Evolutionary conservation across 208 protist species (phyloP), one percentile per base, ranked within the genome.

Genomic region (Phytomonas sp.): DNA sequence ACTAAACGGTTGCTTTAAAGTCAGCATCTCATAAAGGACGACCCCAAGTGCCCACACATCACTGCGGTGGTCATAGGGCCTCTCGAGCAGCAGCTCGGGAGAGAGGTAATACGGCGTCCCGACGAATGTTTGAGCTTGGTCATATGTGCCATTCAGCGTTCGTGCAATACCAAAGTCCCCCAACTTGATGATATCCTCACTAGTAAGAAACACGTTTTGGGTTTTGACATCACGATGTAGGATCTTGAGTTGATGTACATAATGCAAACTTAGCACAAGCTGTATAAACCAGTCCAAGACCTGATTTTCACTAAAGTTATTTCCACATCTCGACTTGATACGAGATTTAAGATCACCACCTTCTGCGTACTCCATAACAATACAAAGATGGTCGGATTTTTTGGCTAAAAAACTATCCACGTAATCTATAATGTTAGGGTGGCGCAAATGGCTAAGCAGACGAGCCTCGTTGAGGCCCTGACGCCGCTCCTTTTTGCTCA

Each of bases 381-480:
- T 97, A 79, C 93, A 97, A 63, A 97, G 70, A 69, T 95, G 82
- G 69, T 95, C 87, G 2, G 89, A 95, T 69, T 81, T 89, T 31
- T 79, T 74, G 1, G 91, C 87, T n/a, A 97, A 80, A 79, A 97
- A 98, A 73, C 89, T 94, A 77, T 95, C 90, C 12, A 94, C 82
- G 76, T 98, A 98, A 52, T 94, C 86, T 71, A 98, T 96, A 74
- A 98, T 93, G 73, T 98, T 97, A 2, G 95, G 95, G 71, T 98
- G 95, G 7, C 82, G 82, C n/a, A 98, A 74, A 6, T 85, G 86
- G 62, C 81, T 94, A 19, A 98, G 81, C 23, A 97, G 70, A 2
- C 84, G 79, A 1, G 92, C 94, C 76, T 98, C 94, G 69, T 98
- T 98, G 26, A 98, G 78, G 69, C 89, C 92, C 62, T 97, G 88